A percentile compares a stretch with the other conserved stretches of the same genome.
phyloP scores from a whole-genome alignment of 1,139 yeast species.

The Suhomyces bolitotheri region DNA sequence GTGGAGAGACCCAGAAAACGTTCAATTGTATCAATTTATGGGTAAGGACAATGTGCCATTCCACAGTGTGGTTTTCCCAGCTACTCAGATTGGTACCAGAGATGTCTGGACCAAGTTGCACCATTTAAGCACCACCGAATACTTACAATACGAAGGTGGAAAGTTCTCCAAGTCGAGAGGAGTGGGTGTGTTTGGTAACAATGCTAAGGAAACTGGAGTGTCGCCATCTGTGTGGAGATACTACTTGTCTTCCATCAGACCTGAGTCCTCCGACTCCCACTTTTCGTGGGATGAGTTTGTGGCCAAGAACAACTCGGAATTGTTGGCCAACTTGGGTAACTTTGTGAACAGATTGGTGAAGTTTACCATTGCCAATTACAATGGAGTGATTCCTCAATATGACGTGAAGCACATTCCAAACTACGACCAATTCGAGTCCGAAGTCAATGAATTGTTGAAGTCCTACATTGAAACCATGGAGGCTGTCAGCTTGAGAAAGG shows the following conservation, averaged over 20 bases:
- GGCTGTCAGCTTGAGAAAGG: constrained; percentile 77
- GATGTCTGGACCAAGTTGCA: constrained; percentile 90
- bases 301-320: constrained; percentile 86
- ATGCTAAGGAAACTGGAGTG: constrained; percentile 90
- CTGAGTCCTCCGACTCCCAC: constrained; percentile 93
- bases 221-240: constrained; percentile 97
- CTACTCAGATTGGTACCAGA: constrained; percentile 82
- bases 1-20: constrained; percentile 91
- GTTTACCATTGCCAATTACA: constrained; percentile 86
- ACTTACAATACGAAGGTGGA: constrained; percentile 95
- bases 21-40: constrained; percentile 92
- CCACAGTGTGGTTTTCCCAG: constrained; percentile 98
- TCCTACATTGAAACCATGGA: constrained; percentile 75
- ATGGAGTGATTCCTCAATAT: constrained; percentile 78
- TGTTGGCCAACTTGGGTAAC: constrained; percentile 94
- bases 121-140: constrained; percentile 92
- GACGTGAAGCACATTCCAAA: constrained; percentile 48
- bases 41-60: constrained; percentile 99
- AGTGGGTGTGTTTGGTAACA: constrained; percentile 96
- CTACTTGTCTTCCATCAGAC: constrained; percentile 87
- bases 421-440: constrained; percentile 53
- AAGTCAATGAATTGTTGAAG: constrained; percentile 60
- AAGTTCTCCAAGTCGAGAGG: constrained; percentile 96
- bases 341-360: constrained; percentile 92
- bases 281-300: constrained; percentile 97